A percentile compares a stretch with the other conserved stretches of the same genome.
Conservation (phyloP, 2,329 filamentous ascomycete species). For the Fusarium acutatum region DNA sequence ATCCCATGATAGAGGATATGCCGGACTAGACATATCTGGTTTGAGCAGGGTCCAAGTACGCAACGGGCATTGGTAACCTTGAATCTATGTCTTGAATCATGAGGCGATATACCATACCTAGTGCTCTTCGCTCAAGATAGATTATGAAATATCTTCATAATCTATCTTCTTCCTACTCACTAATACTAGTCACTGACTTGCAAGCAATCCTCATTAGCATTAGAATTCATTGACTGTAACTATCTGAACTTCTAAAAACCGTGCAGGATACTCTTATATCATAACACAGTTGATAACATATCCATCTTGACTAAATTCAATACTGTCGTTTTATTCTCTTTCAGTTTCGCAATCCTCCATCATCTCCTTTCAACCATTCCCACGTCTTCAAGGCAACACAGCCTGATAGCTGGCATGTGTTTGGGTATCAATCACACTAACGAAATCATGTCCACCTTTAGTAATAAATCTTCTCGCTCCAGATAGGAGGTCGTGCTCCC, state of each 20-base stretch:
- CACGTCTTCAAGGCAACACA: conserved; percentile 23
- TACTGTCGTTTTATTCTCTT: not conserved
- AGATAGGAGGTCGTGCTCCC: conserved; percentile 54
- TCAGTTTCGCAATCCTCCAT: not conserved
- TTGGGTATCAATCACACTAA: conserved; percentile 43
- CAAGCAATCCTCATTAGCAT: conserved; percentile 20
- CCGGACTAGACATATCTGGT: not conserved
- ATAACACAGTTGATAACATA: not conserved
- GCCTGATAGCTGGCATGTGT: conserved; percentile 33
- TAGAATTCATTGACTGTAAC: conserved; percentile 25
- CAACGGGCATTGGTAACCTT: not conserved
- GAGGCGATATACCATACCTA: not conserved
- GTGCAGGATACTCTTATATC: not conserved
- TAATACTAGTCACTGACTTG: not conserved
- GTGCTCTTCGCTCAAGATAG: no score
- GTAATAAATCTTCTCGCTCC: conserved; percentile 56
- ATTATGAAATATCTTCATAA: not conserved
- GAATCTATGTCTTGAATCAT: no score
- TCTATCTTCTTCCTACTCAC: not conserved
- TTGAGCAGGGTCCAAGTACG: not conserved
- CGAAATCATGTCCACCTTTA: conserved; percentile 38
- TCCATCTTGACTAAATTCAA: not conserved
- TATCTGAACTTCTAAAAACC: conserved; percentile 1
- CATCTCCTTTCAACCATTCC: not conserved
- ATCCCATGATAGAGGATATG: not conserved